Evolutionary conservation across 192 early-diverging fungal genomes (phyloP).

Genomic region (Umbelopsis ramanniana): DNA sequence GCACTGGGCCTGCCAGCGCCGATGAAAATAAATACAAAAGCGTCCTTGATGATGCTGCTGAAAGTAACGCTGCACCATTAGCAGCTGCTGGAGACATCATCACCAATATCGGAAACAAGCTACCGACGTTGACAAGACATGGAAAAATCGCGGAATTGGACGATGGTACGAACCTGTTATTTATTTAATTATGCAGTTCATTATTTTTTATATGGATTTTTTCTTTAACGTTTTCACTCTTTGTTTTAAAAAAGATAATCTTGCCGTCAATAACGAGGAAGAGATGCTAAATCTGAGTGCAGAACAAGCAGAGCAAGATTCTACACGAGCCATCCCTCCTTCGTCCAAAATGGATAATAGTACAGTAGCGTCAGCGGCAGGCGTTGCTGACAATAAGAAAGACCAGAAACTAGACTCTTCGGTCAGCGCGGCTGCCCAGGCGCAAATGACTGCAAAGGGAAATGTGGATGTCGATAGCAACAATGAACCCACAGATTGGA

Average conservation of each 20-base stretch:
- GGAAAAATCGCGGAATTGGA: not conserved
- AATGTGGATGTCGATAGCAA: not conserved
- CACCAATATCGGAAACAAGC: not conserved
- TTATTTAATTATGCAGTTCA: not conserved
- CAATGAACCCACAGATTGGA: not conserved
- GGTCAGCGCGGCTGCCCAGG: not conserved
- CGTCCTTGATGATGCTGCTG: not conserved
- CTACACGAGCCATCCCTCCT: not conserved
- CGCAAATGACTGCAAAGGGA: not conserved
- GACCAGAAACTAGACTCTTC: not conserved
- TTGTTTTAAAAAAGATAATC: not conserved
- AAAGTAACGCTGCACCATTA: not conserved
- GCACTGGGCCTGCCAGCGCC: not conserved
- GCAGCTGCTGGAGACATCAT: not conserved
- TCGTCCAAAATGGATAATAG: not conserved
- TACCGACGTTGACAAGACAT: not conserved
- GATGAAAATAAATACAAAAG: constrained; percentile 8
- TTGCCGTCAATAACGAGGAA: not conserved
- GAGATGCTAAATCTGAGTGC: not conserved
- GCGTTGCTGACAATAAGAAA: not conserved
- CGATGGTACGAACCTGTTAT: not conserved
- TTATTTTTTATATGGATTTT: not conserved
- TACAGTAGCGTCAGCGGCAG: not conserved
- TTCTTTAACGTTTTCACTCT: not conserved
- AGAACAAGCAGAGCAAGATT: not conserved